Percentiles rank a stretch among this genome's conserved stretches.
Evolutionary conservation across 2,329 filamentous ascomycete species (phyloP).

Genomic region (Ophiostoma australiae): DNA sequence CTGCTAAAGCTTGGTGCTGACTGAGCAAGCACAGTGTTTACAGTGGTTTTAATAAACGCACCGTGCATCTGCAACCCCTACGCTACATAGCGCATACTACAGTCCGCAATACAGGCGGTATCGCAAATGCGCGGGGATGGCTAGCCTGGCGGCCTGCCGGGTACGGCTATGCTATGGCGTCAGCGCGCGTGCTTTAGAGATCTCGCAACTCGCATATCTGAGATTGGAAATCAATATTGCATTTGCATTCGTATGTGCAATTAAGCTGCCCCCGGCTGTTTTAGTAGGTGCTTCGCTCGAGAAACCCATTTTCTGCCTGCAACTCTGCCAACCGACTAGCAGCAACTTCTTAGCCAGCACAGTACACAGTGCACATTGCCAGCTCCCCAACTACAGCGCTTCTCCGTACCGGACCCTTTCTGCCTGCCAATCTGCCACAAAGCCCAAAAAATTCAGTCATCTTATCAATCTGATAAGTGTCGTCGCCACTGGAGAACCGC

Average conservation of each 20-base stretch:
- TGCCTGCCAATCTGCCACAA: too few species aligned
- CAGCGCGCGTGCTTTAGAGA: background rate
- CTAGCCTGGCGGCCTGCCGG: background rate
- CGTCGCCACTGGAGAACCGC: background rate
- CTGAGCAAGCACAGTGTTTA: background rate
- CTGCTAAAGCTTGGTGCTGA: background rate
- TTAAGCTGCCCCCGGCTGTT: too few species aligned
- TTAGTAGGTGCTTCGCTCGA: too few species aligned
- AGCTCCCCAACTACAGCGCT: slow-evolving; percentile 4
- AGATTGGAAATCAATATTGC: background rate
- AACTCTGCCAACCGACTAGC: background rate
- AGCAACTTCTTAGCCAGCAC: background rate
- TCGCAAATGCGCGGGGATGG: background rate
- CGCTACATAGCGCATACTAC: too few species aligned
- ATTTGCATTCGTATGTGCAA: background rate
- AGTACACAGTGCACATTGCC: background rate
- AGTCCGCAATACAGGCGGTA: background rate
- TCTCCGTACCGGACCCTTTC: background rate
- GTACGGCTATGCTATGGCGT: background rate
- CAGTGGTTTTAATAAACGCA: background rate
- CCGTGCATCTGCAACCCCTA: background rate
- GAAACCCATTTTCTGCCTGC: too few species aligned
- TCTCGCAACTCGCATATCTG: background rate
- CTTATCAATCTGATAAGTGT: slow-evolving; percentile 28
- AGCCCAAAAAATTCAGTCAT: background rate